Evolutionary conservation across 768 basidiomycete species (phyloP), one percentile per base, ranked within the genome.

Genomic region (Collybia sp.): DNA sequence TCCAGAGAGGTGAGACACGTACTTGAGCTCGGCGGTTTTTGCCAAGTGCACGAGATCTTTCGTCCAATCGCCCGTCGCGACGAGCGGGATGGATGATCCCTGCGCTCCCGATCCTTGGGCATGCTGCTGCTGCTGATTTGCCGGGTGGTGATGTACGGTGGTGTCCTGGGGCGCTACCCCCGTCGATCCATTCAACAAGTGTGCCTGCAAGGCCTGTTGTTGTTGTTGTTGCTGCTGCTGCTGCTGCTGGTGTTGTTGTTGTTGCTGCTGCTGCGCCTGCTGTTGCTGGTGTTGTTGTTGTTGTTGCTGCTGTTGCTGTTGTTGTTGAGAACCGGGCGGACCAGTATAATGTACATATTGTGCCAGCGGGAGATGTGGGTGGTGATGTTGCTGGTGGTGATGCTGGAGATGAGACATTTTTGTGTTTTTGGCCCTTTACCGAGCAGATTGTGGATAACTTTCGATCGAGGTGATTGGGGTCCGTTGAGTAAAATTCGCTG

Each of bases 1-100:
- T 37, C 32, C 18, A 43, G 52, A 44, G 33, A 36, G n/a, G 47
- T 40, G 42, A 18, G 38, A 42, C 17, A 77, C 86, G 55, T 62
- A 92, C 89, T 92, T 92, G 57, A 92, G 75, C 60, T 92, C 89
- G 8, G 89, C 89, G 1, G 86, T 88, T 68, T 88, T 91, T 5
- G 89, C 89, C 10, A 92, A 75, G 43, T 91, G 86, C 30, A 92
- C 84, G 36, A 92, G 75, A 63, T 89, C 86, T 55, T 84, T 85
- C 19, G 87, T 89, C 89, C 89, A 92, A 62, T 91, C 88, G 8
- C 88, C 89, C 15, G 80, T 83, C 3, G 89, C 87, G 41, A 92
- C 74, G 42, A 89, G 65, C n/a, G 83, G 80, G 5, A 55, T 51
- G 30, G 58, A 50, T 41, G 57, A 32, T 13, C 35, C 35, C 35